These are phyloP conservation scores for Rhodosporidiobolus sp. DNA, from an alignment of 768 basidiomycete species.

Conservation along the genomic window DNA sequence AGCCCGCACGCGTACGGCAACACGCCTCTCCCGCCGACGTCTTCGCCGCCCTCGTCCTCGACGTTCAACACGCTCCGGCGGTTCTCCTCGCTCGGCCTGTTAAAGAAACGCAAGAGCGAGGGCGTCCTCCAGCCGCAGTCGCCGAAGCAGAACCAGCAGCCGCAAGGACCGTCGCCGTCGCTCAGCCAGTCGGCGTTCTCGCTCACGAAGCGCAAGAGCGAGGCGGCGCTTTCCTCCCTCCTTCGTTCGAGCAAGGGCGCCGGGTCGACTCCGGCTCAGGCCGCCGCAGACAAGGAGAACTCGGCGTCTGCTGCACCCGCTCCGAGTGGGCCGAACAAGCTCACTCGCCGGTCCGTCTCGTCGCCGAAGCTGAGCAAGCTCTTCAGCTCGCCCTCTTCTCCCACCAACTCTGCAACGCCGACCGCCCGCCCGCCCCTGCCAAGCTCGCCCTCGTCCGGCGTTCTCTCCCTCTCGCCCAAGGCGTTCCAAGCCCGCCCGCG, in stretches of 20 bases:
- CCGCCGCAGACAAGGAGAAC: slow-evolving; percentile 23
- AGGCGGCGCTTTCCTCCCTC: slow-evolving; percentile 11
- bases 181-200: background rate
- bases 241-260: background rate
- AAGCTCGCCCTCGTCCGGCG: background rate
- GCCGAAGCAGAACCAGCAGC: background rate
- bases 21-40: background rate
- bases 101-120: slow-evolving; percentile 28
- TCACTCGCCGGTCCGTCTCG: slow-evolving; percentile 7
- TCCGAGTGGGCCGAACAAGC: background rate
- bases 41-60: background rate
- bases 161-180: no score
- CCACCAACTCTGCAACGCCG: background rate
- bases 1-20: background rate
- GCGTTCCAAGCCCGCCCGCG: background rate
- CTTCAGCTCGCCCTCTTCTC: slow-evolving; percentile 2
- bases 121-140: background rate
- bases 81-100: slow-evolving; percentile 20
- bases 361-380: slow-evolving; percentile 19
- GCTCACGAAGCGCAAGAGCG: slow-evolving; percentile 28
- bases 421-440: background rate
- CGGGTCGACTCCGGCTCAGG: no score
- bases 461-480: background rate
- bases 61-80: slow-evolving; percentile 15
- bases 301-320: background rate